Conservation (phyloP, 345 rosid species). For the Citrus glauca region DNA sequence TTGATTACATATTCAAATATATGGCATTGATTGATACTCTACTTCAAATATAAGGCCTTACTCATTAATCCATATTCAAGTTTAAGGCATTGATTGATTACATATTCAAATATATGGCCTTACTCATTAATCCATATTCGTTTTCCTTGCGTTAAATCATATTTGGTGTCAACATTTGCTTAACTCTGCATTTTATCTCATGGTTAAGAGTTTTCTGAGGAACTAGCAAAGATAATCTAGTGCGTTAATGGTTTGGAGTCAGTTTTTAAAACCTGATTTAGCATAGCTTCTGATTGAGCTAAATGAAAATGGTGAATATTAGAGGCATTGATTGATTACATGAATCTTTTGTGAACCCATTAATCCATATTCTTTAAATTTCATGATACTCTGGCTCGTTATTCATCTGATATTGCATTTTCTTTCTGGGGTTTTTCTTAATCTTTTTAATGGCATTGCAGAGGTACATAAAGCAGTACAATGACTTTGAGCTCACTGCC, state of each 20-base stretch:
- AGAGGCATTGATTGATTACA: background rate
- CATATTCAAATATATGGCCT: background rate
- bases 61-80: no score
- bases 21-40: no score
- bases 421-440: background rate
- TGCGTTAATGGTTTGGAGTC: background rate
- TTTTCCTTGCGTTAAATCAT: background rate
- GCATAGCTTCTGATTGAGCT: background rate
- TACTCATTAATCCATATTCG: no score
- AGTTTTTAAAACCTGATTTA: background rate
- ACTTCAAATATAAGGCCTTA: no score
- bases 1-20: no score
- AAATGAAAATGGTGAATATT: background rate
- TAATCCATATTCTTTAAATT: background rate
- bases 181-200: background rate
- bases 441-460: slow-evolving; percentile 7
- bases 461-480: slow-evolving; percentile 30
- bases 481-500: slow-evolving; percentile 31
- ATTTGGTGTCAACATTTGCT: background rate
- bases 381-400: background rate
- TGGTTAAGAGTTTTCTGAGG: background rate
- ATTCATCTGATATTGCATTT: background rate
- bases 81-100: no score
- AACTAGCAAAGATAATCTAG: background rate
- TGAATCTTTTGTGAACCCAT: background rate